Evolutionary conservation across 2,329 filamentous ascomycete genomes (phyloP).

Genomic region (Alternaria gansuensis): DNA sequence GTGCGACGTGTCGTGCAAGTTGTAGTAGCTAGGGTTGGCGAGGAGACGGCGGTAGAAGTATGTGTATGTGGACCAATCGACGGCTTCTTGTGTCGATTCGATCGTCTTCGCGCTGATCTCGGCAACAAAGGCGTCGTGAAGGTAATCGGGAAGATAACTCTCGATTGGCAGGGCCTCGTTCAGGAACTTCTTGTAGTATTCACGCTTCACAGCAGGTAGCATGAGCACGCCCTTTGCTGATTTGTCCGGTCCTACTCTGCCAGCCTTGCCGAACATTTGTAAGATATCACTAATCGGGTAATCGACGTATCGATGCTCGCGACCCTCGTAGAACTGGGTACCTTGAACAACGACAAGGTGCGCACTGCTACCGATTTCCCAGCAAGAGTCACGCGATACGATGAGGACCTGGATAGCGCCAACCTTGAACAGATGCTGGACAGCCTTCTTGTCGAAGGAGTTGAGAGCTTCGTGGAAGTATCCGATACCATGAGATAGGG

Average conservation of each 20-base stretch:
- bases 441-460: constrained; percentile 88
- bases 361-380: constrained; percentile 88
- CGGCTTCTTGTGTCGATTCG: constrained; percentile 92
- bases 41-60: constrained; percentile 96
- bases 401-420: constrained; percentile 89
- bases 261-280: constrained; percentile 97
- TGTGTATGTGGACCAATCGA: constrained; percentile 98
- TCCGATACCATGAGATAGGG: constrained; percentile 90
- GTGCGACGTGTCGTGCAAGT: constrained; percentile 84
- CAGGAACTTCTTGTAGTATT: constrained; percentile 99
- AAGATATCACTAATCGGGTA: constrained; percentile 93
- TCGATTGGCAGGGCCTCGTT: constrained; percentile 96
- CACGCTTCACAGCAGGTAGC: constrained; percentile 91
- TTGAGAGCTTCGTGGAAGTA: constrained; percentile 97
- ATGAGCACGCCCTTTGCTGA: constrained; percentile 92
- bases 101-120: constrained; percentile 98
- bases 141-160: constrained; percentile 87
- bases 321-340: constrained; percentile 95
- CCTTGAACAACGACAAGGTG: constrained; percentile 97
- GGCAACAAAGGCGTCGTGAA: constrained; percentile 95
- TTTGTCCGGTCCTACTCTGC: constrained; percentile 79
- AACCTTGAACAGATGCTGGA: constrained; percentile 87
- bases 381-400: constrained; percentile 88
- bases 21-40: constrained; percentile 96
- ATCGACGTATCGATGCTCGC: constrained; percentile 96